Evolutionary conservation across 148 eudicot genomes (phyloP), one percentile per base, ranked within the genome.

Genomic region (Beta vulgaris): DNA sequence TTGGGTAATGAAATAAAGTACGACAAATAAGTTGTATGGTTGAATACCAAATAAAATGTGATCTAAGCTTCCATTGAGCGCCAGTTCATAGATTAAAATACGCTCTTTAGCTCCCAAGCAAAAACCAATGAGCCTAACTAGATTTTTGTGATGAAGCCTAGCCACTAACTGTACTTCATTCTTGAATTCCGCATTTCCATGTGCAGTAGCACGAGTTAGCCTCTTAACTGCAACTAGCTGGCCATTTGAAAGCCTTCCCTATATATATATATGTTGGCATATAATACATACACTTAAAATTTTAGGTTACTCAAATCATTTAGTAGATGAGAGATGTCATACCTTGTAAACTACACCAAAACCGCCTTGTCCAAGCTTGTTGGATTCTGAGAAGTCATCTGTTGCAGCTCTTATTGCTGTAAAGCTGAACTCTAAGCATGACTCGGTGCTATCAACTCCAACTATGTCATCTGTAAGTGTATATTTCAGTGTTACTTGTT

Each of bases 11-110:
- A 0, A 42, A 74, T n/a, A 35, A 0, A 44, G 7, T 11, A 29
- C 8, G 51, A 19, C 15, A 18, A 49, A 19, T 9, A 49, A 2
- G 6, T n/a, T 15, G 5, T 14, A 18, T 13, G 5, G 58, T 14
- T 16, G 31, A 31, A 6, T 77, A 82, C 85, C 85, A 60, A 82
- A 82, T 35, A 78, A 58, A 55, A 78, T 78, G 58, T 58, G 65
- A 59, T 82, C 85, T 23, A 78, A 82, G 73, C 85, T 82, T 66
- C 79, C 77, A 72, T 82, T 82, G 11, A 68, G 58, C 11, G 77
- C 79, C 16, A 78, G 44, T 74, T 82, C 85, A 70, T 82, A 82
- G 28, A 79, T 49, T 25, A 82, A 55, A 26, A 82, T 71, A 21
- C 82, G n/a, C 51, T 79, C 85, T 75, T 75, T 62, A 21, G 36